Evolutionary conservation across 1,284 basidiomycete species (phyloP), one percentile per base, ranked within the genome.

Genomic region (Xerocomus cyaneibrunnescens): DNA sequence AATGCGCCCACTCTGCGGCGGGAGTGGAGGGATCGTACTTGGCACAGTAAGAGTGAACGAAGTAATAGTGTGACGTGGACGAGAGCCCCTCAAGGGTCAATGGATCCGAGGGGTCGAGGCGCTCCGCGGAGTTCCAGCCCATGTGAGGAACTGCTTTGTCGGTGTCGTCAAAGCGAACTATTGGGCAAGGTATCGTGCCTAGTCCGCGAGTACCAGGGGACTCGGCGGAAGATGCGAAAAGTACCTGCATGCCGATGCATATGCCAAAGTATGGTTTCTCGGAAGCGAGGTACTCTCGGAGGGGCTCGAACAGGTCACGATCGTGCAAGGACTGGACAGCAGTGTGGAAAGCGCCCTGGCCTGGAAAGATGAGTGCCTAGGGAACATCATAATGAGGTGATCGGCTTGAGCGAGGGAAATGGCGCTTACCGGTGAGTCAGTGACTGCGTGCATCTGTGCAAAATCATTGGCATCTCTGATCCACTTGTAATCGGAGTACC

Each of bases 261-360:
- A 99, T 99, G 38, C 93, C 93, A 72, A 94, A 93, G 75, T 97
- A 99, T 1, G 97, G 97, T 66, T 83, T 85, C 30, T 97, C 97
- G 13, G 92, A 93, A 19, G 75, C 74, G 61, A 99, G 88, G 73
- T 98, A 99, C 48, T 80, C 72, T 54, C 81, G 83, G 47, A 99
- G 78, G 31, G 93, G 94, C 59, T 91, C 83, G 30, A 89, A 78
- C 52, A 95, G 83, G 31, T 90, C 92, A 58, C 87, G 85, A 16
- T 78, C 68, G 37, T 77, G 72, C 42, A 99, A 84, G 51, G 89
- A 87, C 46, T 81, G 76, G 62, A 98, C 87, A 9, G 96, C 97
- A 37, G 88, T 86, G 49, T 89, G 87, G 68, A 98, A 99, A 7
- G 94, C 84, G 23, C 97, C 97, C 38, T 99, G 97, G n/a, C 97